Evolutionary conservation across 2,329 filamentous ascomycete genomes (phyloP), one percentile per base, ranked within the genome.

Genomic region (Stenocarpella maydis): DNA sequence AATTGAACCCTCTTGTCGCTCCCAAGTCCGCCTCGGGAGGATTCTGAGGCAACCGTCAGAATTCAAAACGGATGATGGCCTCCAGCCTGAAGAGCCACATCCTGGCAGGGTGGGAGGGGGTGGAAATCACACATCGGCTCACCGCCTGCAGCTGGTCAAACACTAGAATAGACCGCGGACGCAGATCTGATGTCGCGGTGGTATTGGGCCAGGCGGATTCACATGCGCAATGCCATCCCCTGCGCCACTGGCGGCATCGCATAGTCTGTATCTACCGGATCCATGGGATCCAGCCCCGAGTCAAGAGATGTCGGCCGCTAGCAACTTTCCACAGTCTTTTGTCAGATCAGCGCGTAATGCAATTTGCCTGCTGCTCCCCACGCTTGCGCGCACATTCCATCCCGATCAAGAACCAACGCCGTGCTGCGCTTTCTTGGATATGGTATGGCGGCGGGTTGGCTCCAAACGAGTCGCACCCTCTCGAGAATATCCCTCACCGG

Each of bases 401-500:
- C 58, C 58, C n/a, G 43, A 63, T 63, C 28, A 41, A 63, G 58
- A 9, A 24, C 58, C 58, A 63, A 49, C 58, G 58, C 43, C 58
- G 58, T 14, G 4, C 55, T 24, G 47, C 34, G 65, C 37, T 63
- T 61, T 41, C 61, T 24, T 66, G 21, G 47, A 65, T 52, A 2
- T 34, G 43, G 43, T 14, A 47, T 41, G 31, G 31, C 50, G 26
- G 61, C 58, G 28, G 19, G 12, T n/a, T 63, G 47, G 9, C 28
- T 26, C 49, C 28, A 49, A 43, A 53, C 43, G 61, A 69, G 52
- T 55, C 67, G 37, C 43, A 45, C 21, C 14, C 21, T 24, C 31
- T 63, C 41, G 50, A 37, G 60, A 70, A 70, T 70, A 70, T 70
- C 58, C 69, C 69, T 68, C 69, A 70, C 41, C 43, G 58, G 43